These are phyloP conservation scores for Epichloe sylvatica DNA, from an alignment of 2,329 filamentous ascomycete species.

Conservation along the genomic window DNA sequence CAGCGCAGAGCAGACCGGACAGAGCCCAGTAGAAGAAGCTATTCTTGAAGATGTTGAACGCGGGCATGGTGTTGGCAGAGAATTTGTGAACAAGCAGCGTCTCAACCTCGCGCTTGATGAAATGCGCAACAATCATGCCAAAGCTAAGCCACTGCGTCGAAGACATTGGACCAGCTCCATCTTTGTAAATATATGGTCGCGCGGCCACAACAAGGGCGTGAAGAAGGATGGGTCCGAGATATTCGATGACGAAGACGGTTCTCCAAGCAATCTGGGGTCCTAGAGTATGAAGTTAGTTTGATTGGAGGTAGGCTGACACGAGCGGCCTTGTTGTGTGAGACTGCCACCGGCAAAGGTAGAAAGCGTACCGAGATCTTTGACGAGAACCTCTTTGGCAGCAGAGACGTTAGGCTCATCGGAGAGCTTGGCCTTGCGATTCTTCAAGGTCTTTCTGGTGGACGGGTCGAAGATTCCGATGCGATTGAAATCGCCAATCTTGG, in stretches of 20 bases:
- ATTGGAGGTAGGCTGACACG: background rate
- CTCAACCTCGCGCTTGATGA: slow-evolving; percentile 88
- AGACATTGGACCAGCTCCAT: slow-evolving; percentile 37
- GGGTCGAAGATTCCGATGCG: slow-evolving; percentile 50
- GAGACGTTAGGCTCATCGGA: slow-evolving; percentile 34
- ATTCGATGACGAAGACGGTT: slow-evolving; percentile 91
- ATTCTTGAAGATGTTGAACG: slow-evolving; percentile 86
- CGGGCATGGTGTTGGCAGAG: slow-evolving; percentile 87
- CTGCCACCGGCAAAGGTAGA: background rate
- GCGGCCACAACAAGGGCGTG: slow-evolving; percentile 61
- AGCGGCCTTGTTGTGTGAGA: too few species aligned
- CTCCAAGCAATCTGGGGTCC: slow-evolving; percentile 84
- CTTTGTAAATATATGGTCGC: slow-evolving; percentile 48
- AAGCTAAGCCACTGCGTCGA: slow-evolving; percentile 61
- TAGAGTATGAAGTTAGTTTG: slow-evolving; percentile 20
- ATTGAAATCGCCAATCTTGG: slow-evolving; percentile 42
- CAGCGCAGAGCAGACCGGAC: slow-evolving; percentile 66
- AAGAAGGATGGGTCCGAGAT: slow-evolving; percentile 80
- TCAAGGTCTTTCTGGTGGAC: slow-evolving; percentile 46
- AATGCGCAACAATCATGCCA: slow-evolving; percentile 65
- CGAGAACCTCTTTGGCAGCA: slow-evolving; percentile 48
- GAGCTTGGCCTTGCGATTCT: slow-evolving; percentile 44
- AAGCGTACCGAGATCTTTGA: slow-evolving; percentile 78
- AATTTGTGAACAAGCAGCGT: slow-evolving; percentile 93
- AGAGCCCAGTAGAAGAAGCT: slow-evolving; percentile 85